These are phyloP conservation scores for Claviceps fusiformis DNA, from an alignment of 2,329 filamentous ascomycete species.

Conservation along the genomic window DNA sequence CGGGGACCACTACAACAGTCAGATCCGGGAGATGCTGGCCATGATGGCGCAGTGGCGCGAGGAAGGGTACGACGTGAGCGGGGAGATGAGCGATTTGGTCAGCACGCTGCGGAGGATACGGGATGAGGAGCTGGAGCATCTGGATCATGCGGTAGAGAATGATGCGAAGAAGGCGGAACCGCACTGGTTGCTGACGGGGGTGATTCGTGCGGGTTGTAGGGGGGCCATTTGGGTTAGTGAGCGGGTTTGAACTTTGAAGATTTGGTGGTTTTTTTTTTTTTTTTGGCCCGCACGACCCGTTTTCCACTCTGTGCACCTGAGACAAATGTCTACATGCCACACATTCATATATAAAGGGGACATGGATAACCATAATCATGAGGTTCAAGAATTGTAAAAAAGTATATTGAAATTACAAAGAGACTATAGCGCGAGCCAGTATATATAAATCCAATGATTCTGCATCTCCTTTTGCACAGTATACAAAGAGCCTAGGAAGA, in stretches of 20 bases:
- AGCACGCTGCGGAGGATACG: constrained; percentile 66
- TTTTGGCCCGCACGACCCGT: too few species aligned
- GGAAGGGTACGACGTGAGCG: constrained; percentile 66
- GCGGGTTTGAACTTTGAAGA: constrained; percentile 34
- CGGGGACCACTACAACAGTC: constrained; percentile 85
- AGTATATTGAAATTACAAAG: background rate
- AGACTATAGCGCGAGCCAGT: background rate
- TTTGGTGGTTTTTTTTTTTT: too few species aligned
- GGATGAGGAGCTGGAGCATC: constrained; percentile 92
- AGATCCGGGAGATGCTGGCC: constrained; percentile 67
- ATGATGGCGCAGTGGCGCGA: constrained; percentile 68
- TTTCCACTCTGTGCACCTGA: background rate
- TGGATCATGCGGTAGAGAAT: constrained; percentile 88
- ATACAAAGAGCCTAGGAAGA: background rate
- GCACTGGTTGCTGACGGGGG: constrained; percentile 74
- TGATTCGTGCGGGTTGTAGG: constrained; percentile 80
- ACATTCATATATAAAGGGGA: too few species aligned
- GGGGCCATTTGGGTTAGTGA: constrained; percentile 89
- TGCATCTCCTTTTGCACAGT: background rate
- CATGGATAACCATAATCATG: too few species aligned
- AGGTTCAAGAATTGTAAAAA: background rate
- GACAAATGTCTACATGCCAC: background rate
- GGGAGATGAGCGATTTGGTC: constrained; percentile 62
- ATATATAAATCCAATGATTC: background rate
- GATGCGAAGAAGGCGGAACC: constrained; percentile 83